phyloP scores from a whole-genome alignment of 345 rosid genomes.

The Populus davidiana region DNA sequence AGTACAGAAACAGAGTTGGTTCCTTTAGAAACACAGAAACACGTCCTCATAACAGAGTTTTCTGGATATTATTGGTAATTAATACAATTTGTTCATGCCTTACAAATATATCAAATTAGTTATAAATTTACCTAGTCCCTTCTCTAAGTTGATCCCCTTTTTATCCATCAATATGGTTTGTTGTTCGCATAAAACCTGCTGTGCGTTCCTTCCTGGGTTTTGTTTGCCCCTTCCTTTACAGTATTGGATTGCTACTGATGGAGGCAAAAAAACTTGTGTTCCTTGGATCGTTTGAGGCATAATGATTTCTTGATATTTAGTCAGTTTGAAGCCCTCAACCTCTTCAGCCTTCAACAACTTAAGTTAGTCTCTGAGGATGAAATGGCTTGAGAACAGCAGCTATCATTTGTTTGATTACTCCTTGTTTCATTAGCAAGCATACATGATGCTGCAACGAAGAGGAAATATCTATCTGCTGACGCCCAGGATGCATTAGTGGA shows the following conservation, averaged over 20 bases:
- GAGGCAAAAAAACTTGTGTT: background rate
- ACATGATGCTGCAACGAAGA: background rate
- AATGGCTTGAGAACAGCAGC: background rate
- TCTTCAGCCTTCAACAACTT: background rate
- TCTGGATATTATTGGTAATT: background rate
- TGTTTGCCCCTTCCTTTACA: background rate
- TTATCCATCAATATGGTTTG: background rate
- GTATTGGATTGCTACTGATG: background rate
- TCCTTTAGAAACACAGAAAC: background rate
- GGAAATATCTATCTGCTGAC: too few species aligned
- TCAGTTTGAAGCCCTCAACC: background rate
- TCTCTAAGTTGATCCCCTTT: background rate
- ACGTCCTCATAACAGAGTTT: background rate
- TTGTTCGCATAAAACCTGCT: background rate
- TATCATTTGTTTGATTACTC: background rate
- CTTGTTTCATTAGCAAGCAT: background rate
- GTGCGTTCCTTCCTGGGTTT: background rate
- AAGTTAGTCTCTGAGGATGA: background rate
- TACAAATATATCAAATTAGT: background rate
- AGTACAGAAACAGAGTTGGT: constrained; percentile 4
- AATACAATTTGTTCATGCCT: constrained; percentile 2
- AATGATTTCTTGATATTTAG: background rate
- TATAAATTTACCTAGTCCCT: background rate
- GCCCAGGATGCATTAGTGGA: too few species aligned
- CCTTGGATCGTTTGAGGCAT: background rate